Base-by-base conservation (phyloP, 106 monocot species). In the Dendrobium chrysotoxum region DNA sequence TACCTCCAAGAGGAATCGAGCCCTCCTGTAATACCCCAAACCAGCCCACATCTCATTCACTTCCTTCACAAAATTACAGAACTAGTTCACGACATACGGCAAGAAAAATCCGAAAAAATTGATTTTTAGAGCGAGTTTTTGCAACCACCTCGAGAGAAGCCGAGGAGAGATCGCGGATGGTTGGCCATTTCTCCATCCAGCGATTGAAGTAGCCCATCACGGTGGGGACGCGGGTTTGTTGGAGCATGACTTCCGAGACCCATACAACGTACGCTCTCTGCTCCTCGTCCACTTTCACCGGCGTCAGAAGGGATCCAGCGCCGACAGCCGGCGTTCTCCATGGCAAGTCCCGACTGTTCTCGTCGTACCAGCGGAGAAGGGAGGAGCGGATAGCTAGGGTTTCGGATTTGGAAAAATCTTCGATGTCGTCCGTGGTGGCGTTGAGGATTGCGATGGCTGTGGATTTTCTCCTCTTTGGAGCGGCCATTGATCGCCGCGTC, bases 1-100 rank as follows among this genome's bases (percentile, higher is more conserved):
- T 66, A 99, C 98, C 98, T 99, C 98, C 35, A 99, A 45, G 39
- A 99, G 86, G 66, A 93, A 99, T 2, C 95, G 83, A 57, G 95
- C 95, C 75, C 98, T 86, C 64, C 95, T 40, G 85, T 99, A 99
- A 40, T 99, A 99, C 7, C 98, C 98, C 75, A 99, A 79, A 0
- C 98, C 98, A 40, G 98, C 95, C 98, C 98, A 99, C 93, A 95
- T 85, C 61, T 99, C 95, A 82, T 99, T 99, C 78, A 99, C 98
- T 78, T 99, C 95, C 95, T 95, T 78, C 80, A 80, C 35, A 73
- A 20, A 13, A 26, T 5, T 39, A 79, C 25, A 12, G 28, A 75
- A 41, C 77, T 38, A 8, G 30, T 41, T 72, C 11, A 16, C 31
- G 28, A 41, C 53, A 64, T 75, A 53, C 54, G 41, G 7, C 31